Evolutionary conservation across 495 filamentous ascomycete genomes (phyloP).

Genomic region (Rusavskia elegans): DNA sequence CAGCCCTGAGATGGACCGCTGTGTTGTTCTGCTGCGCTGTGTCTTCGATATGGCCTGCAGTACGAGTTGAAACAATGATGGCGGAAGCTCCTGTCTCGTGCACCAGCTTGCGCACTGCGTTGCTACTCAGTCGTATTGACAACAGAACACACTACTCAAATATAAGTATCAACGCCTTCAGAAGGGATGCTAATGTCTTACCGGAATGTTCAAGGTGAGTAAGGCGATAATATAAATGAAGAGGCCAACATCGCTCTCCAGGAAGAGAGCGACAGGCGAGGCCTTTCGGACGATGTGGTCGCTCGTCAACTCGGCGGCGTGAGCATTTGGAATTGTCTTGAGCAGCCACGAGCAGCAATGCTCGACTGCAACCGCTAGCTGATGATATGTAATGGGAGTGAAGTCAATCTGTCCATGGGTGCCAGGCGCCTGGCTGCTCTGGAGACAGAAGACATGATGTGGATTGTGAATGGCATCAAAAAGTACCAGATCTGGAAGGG

Average conservation of each 20-base stretch:
- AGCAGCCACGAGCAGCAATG: slow-evolving; percentile 1
- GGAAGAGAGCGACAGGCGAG: slow-evolving; percentile 7
- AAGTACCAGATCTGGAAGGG: not conserved
- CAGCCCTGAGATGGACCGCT: too few relatives aligned
- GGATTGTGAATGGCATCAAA: slow-evolving; percentile 4
- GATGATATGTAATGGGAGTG: not conserved
- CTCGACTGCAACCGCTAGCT: not conserved
- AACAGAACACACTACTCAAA: slow-evolving; percentile 2
- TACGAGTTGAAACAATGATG: too few relatives aligned
- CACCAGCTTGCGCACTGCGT: too few relatives aligned
- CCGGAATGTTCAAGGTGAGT: slow-evolving; percentile 1
- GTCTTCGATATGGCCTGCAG: too few relatives aligned
- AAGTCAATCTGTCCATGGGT: not conserved
- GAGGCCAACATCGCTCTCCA: slow-evolving; percentile 3
- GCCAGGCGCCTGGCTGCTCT: not conserved
- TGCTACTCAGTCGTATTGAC: slow-evolving; percentile 5
- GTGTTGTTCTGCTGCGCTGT: too few relatives aligned
- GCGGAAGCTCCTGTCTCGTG: too few relatives aligned
- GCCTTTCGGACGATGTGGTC: not conserved
- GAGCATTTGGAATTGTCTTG: not conserved
- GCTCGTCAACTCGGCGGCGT: not conserved
- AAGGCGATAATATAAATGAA: slow-evolving; percentile 2
- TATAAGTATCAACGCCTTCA: not conserved
- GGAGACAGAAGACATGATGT: slow-evolving; percentile 1
- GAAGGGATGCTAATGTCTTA: not conserved